Conservation (phyloP, 2,329 filamentous ascomycete species). For the Clarireedia hainanense region DNA sequence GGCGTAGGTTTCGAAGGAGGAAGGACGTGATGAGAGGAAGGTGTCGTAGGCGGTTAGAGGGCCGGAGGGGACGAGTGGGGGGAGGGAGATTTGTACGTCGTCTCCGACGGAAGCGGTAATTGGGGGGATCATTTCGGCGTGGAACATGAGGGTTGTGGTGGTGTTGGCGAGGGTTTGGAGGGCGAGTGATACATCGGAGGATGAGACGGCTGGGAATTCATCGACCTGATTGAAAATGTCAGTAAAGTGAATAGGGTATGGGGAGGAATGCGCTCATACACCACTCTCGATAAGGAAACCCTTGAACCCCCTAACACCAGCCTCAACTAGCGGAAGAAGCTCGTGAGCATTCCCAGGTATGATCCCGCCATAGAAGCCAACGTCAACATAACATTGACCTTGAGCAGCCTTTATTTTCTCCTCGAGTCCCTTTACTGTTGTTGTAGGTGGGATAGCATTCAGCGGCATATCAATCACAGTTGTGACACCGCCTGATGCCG, state of each 20-base stretch:
- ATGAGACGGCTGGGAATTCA: constrained; percentile 88
- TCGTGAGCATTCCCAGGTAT: constrained; percentile 82
- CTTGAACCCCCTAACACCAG: constrained; percentile 91
- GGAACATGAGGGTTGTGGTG: constrained; percentile 94
- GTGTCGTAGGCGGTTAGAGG: constrained; percentile 74
- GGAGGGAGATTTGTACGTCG: constrained; percentile 59
- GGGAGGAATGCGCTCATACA: constrained; percentile 44
- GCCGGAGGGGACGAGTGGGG: constrained; percentile 63
- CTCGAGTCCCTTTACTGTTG: constrained; percentile 71
- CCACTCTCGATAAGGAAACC: constrained; percentile 96
- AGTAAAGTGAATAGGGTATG: neutral
- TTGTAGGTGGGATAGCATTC: constrained; percentile 94
- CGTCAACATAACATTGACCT: constrained; percentile 94
- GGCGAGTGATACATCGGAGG: constrained; percentile 68
- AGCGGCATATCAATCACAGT: constrained; percentile 97
- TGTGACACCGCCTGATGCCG: constrained; percentile 91
- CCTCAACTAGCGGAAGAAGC: constrained; percentile 70
- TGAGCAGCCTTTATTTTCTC: constrained; percentile 79
- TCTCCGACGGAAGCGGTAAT: constrained; percentile 73
- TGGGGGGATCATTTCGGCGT: constrained; percentile 96
- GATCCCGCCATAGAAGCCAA: constrained; percentile 96
- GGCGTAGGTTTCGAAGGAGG: constrained; percentile 84
- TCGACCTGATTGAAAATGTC: constrained; percentile 55
- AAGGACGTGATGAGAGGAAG: constrained; percentile 84
- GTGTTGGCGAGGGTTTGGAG: constrained; percentile 74